Evolutionary conservation across 169 alveolate genomes (phyloP).

Genomic region (Plasmodium berghei): DNA sequence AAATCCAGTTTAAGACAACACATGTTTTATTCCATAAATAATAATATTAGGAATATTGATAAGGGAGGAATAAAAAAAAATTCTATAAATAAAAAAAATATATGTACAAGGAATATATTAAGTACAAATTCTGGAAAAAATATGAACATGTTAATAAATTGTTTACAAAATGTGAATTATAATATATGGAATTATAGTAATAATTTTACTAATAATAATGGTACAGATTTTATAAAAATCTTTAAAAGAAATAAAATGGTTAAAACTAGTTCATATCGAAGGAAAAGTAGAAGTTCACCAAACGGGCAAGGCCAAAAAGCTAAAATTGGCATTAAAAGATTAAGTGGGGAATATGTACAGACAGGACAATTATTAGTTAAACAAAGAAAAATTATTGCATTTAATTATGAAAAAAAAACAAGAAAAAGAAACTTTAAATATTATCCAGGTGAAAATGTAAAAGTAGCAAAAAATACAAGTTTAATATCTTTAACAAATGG

Average conservation of each 20-base stretch:
- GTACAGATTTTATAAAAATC: slow-evolving; percentile 21
- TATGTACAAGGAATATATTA: too few species aligned
- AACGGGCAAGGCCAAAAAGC: slow-evolving; percentile 90
- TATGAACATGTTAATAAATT: neutral
- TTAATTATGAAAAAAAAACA: slow-evolving; percentile 82
- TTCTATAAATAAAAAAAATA: too few species aligned
- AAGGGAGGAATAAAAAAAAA: too few species aligned
- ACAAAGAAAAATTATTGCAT: slow-evolving; percentile 86
- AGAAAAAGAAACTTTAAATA: slow-evolving; percentile 86
- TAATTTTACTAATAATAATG: too few species aligned
- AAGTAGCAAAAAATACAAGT: slow-evolving; percentile 85
- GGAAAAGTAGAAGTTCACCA: slow-evolving; percentile 91
- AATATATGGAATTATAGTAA: too few species aligned
- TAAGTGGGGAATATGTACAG: slow-evolving; percentile 89
- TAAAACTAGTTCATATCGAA: slow-evolving; percentile 88
- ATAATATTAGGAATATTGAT: too few species aligned
- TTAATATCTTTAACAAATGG: slow-evolving; percentile 85
- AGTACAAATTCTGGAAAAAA: neutral
- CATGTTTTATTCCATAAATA: too few species aligned
- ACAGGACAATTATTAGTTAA: slow-evolving; percentile 85
- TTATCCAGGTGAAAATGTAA: slow-evolving; percentile 89
- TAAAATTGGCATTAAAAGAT: slow-evolving; percentile 86
- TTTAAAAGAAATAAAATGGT: slow-evolving; percentile 86
- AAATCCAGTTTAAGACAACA: too few species aligned
- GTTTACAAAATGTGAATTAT: too few species aligned